Percentiles rank a stretch among this genome's conserved stretches.
Evolutionary conservation across 2,329 filamentous ascomycete genomes (phyloP).

Genomic region (Tolypocladium cylindrosporum): DNA sequence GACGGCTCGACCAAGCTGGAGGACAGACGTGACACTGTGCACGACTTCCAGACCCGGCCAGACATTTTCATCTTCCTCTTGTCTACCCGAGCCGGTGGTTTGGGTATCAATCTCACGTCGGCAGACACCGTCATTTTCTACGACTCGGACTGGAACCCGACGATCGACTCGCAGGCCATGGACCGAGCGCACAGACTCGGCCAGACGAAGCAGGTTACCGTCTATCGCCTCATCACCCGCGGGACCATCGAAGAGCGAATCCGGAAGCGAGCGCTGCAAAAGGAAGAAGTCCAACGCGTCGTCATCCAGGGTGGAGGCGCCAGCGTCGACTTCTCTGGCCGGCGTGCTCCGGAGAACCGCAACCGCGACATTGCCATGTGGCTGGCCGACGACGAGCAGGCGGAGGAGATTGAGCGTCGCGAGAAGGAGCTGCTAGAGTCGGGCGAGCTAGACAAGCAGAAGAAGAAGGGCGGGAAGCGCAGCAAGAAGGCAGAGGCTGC

Average conservation of each 20-base stretch:
- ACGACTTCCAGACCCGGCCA: constrained; percentile 88
- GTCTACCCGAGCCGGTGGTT: constrained; percentile 90
- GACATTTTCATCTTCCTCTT: constrained; percentile 97
- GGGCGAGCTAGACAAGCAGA: constrained; percentile 55
- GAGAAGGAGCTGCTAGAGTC: constrained; percentile 78
- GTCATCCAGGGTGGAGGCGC: constrained; percentile 89
- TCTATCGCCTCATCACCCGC: constrained; percentile 93
- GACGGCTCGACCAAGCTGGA: constrained; percentile 97
- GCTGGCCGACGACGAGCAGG: constrained; percentile 95
- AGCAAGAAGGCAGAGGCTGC: constrained; percentile 39
- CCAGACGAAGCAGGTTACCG: constrained; percentile 90
- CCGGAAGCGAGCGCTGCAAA: constrained; percentile 90
- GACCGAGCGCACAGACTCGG: constrained; percentile 96
- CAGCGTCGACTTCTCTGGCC: constrained; percentile 92
- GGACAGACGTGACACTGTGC: constrained; percentile 89
- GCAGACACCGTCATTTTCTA: constrained; percentile 99
- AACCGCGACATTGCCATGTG: constrained; percentile 99
- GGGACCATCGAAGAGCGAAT: constrained; percentile 98
- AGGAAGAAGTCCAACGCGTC: constrained; percentile 96
- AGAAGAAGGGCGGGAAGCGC: constrained; percentile 50
- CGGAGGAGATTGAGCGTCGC: constrained; percentile 83
- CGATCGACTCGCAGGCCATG: constrained; percentile 98
- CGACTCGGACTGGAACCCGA: constrained; percentile 98
- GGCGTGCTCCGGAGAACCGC: constrained; percentile 75
- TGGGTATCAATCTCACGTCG: constrained; percentile 94